A percentile compares a stretch with the other conserved stretches of the same genome.
phyloP scores from a whole-genome alignment of 2,329 filamentous ascomycete genomes.

The Clarireedia monteithiana region DNA sequence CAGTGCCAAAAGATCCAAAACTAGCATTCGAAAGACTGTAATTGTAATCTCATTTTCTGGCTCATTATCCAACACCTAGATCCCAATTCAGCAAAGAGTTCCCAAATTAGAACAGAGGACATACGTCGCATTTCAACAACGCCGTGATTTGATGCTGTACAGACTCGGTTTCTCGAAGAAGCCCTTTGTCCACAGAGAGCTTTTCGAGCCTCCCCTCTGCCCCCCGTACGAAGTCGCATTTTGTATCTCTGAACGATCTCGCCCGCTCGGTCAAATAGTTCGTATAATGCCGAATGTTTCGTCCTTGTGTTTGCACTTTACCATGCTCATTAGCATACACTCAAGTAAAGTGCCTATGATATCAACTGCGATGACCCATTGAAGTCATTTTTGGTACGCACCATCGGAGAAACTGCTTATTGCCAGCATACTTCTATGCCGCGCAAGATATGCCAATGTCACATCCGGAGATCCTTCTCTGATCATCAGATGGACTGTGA shows the following conservation, averaged over 20 bases:
- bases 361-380: constrained; percentile 10
- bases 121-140: constrained; percentile 80
- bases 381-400: constrained; percentile 37
- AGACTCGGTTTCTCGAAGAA: constrained; percentile 83
- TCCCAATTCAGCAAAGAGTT: constrained; percentile 16
- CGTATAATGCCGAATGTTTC: constrained; percentile 88
- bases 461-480: constrained; percentile 86
- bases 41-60: constrained; percentile 95
- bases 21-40: constrained; percentile 85
- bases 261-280: constrained; percentile 80
- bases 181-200: constrained; percentile 81
- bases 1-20: constrained; percentile 78
- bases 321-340: constrained; percentile 32
- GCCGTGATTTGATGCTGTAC: constrained; percentile 84
- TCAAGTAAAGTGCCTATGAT: constrained; percentile 15
- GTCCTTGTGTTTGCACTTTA: constrained; percentile 84
- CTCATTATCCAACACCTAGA: constrained; percentile 74
- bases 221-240: constrained; percentile 80
- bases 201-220: constrained; percentile 79
- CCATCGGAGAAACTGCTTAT: constrained; percentile 90
- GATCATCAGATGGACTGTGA: constrained; percentile 96
- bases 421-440: constrained; percentile 74
- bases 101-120: constrained; percentile 30
- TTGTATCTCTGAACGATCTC: constrained; percentile 73
- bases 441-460: constrained; percentile 75